A percentile compares a stretch with the other conserved stretches of the same genome.
phyloP scores from a whole-genome alignment of 352 stramenopile genomes.

The Pythium chondricola region DNA sequence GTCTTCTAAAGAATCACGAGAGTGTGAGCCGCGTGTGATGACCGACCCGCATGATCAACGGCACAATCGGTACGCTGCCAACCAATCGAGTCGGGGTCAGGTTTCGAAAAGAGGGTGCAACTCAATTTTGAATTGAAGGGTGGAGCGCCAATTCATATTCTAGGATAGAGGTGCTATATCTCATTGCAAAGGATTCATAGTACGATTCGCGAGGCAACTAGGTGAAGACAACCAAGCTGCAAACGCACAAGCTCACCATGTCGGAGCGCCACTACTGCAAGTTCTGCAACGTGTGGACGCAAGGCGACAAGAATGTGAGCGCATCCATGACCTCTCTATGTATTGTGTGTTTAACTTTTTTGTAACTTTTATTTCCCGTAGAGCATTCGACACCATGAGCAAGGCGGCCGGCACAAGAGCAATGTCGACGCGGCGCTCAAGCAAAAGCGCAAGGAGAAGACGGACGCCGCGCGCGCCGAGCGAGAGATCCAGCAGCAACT shows the following conservation, averaged over 20 bases:
- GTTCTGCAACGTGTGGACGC: conserved; percentile 87
- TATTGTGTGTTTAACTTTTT: no score
- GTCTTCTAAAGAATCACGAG: conserved; percentile 83
- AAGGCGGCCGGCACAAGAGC: conserved; percentile 69
- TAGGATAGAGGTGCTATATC: background rate
- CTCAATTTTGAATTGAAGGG: conserved; percentile 22
- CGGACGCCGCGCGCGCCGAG: conserved; percentile 44
- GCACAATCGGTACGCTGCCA: no score
- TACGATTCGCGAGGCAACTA: background rate
- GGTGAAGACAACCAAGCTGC: no score
- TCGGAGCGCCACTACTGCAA: conserved; percentile 77
- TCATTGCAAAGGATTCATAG: conserved; percentile 3
- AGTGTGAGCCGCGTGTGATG: background rate
- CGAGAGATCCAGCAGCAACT: conserved; percentile 61
- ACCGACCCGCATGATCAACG: no score
- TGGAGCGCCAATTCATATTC: background rate
- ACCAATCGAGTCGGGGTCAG: conserved; percentile 9
- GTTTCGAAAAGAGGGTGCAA: background rate
- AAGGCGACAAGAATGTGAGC: conserved; percentile 46
- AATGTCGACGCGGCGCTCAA: conserved; percentile 67
- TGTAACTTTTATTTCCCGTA: conserved; percentile 15
- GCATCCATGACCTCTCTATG: background rate
- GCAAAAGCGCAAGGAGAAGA: conserved; percentile 64
- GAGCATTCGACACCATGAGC: conserved; percentile 81
- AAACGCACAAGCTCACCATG: background rate